Percentiles rank a stretch among this genome's conserved stretches.
phyloP scores from a whole-genome alignment of 495 filamentous ascomycete species.

The Usnea hakonensis region DNA sequence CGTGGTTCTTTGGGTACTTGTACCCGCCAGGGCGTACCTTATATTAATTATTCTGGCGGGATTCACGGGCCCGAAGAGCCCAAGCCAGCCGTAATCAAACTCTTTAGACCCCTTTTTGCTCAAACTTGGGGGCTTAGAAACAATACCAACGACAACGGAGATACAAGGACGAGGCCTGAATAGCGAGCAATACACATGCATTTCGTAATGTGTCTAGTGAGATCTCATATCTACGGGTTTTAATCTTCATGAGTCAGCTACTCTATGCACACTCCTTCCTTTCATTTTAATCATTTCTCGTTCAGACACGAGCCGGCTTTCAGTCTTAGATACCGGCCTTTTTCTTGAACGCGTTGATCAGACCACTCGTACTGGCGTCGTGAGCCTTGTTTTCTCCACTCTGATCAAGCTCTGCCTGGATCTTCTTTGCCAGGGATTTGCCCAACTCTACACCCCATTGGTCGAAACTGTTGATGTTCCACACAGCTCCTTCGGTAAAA shows the following conservation, averaged over 20 bases:
- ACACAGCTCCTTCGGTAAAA: constrained; percentile 93
- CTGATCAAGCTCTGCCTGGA: constrained; percentile 71
- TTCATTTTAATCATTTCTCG: neutral
- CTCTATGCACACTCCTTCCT: neutral
- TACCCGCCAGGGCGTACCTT: no score
- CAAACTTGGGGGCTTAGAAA: no score
- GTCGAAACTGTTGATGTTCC: constrained; percentile 99
- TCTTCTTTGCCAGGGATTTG: constrained; percentile 91
- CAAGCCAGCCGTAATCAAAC: no score
- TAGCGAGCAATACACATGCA: neutral
- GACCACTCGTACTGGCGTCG: constrained; percentile 77
- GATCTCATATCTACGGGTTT: neutral
- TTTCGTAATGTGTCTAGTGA: neutral
- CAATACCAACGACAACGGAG: no score
- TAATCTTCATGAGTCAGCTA: constrained; percentile 1
- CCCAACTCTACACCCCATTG: constrained; percentile 99
- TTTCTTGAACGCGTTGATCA: constrained; percentile 79
- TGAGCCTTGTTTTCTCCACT: constrained; percentile 59
- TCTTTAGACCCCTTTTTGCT: no score
- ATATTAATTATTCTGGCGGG: no score
- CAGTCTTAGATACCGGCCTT: constrained; percentile 40
- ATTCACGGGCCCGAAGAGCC: no score
- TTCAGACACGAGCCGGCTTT: neutral
- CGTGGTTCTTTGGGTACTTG: no score
- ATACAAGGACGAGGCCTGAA: neutral